A percentile compares a stretch with the other conserved stretches of the same genome.
Evolutionary conservation across 179 eudicot species (phyloP).

Genomic region (Beta corolliflora): DNA sequence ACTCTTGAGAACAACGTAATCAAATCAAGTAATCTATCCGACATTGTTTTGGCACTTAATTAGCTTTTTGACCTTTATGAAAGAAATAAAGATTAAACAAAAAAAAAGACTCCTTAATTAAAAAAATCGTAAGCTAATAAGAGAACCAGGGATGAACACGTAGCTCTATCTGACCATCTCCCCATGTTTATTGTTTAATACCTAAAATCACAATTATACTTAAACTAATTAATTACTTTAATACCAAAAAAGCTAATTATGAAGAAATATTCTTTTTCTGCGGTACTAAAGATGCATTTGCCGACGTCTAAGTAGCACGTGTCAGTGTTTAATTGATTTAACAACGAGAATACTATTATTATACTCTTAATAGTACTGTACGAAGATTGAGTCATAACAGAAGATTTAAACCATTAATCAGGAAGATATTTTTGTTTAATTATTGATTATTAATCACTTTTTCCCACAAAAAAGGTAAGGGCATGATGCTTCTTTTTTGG

Average conservation of each 20-base stretch:
- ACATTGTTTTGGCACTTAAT: not conserved
- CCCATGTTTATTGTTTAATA: not conserved
- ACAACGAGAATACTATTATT: not conserved
- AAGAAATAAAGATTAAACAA: no score
- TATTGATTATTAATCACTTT: not conserved
- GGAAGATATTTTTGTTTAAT: not conserved
- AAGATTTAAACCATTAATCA: no score
- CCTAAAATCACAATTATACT: no score
- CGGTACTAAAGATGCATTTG: not conserved
- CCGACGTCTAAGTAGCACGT: constrained; percentile 4
- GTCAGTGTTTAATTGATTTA: not conserved
- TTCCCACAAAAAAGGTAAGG: not conserved
- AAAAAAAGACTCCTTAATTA: no score
- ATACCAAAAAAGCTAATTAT: not conserved
- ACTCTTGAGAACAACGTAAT: not conserved
- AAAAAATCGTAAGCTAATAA: not conserved
- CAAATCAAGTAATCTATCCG: no score
- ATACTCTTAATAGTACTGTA: not conserved
- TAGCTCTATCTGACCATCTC: not conserved
- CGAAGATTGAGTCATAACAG: not conserved
- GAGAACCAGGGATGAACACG: not conserved
- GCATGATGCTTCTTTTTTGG: constrained; percentile 12
- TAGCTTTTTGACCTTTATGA: not conserved
- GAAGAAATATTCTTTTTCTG: no score
- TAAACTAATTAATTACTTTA: not conserved